Evolutionary conservation across 495 filamentous ascomycete genomes (phyloP), one percentile per base, ranked within the genome.

Genomic region (Neurospora intermedia): DNA sequence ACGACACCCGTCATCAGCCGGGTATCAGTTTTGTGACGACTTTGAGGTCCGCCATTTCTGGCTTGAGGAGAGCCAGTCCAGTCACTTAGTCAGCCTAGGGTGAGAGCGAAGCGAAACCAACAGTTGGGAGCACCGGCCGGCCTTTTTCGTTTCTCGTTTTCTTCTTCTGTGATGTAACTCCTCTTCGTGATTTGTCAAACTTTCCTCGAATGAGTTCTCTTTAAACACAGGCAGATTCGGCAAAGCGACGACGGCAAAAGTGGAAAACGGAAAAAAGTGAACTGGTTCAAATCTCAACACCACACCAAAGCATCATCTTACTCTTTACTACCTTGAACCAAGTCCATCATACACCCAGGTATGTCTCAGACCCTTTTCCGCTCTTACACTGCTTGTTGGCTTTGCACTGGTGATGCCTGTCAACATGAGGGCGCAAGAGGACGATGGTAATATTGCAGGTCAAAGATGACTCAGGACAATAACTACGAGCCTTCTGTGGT

Each of bases 1-100:
- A 78, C 75, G 71, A 75, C 76, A 78, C 73, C 76, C 75, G 75
- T 78, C 76, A 77, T 74, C 71, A 31, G 76, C 43, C 35, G 75
- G 74, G 71, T 74, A 46, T 41, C 71, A 69, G n/a, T 10, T 72
- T 73, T 76, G 73, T 70, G 43, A 76, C 76, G 31, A 5, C 54
- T 45, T 31, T 20, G 70, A 71, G 42, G 69, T 43, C 54, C 35
- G 54, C 35, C 54, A 35, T 35, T 35, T 66, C 15, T 66, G 54
- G 54, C 18, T 66, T 35, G 15, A 66, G 35, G 15, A 66, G 54
- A 66, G 15, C 23, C 54, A 66, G 15, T 66, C 27, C 54, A 66
- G 54, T 66, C 27, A 66, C 27, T 66, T 15, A 18, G 54, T 66
- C 54, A 66, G 54, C 54, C 54, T 35, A 35, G 27, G 31, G 54